A percentile compares a stretch with the other conserved stretches of the same genome.
Conservation (phyloP, 768 basidiomycete genomes). For the Russula sp. region DNA sequence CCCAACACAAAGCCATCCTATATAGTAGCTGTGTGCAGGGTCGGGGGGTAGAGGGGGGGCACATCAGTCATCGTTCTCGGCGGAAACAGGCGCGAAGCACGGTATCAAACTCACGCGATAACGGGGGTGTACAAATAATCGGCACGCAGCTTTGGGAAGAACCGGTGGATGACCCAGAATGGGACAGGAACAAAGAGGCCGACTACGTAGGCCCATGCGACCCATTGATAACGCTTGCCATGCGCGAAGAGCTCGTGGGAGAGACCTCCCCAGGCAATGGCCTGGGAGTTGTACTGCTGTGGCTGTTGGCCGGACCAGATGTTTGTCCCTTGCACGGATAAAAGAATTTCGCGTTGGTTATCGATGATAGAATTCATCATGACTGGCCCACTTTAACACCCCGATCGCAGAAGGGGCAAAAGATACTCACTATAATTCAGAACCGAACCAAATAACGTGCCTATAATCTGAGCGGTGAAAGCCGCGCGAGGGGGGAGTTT, state of each 20-base stretch:
- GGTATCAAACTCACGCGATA: constrained; percentile 33
- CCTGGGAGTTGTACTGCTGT: constrained; percentile 47
- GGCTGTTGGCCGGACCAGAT: constrained; percentile 45
- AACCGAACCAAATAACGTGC: constrained; percentile 41
- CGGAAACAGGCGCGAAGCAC: constrained; percentile 34
- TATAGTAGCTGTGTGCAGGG: constrained; percentile 34
- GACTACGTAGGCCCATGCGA: constrained; percentile 42
- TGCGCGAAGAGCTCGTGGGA: constrained; percentile 20
- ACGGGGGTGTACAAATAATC: constrained; percentile 46
- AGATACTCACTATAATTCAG: constrained; percentile 31
- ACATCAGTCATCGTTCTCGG: not conserved
- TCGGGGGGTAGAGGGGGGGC: not conserved
- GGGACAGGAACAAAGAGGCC: constrained; percentile 48
- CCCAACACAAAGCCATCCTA: constrained; percentile 45
- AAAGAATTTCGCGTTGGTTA: constrained; percentile 43
- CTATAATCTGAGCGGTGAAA: constrained; percentile 44
- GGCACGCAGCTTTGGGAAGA: constrained; percentile 40
- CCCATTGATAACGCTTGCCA: constrained; percentile 39
- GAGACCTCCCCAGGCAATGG: constrained; percentile 45
- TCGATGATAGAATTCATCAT: constrained; percentile 56
- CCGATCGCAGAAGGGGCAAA: not conserved
- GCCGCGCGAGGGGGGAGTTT: constrained; percentile 46
- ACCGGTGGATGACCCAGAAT: constrained; percentile 44
- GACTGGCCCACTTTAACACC: constrained; percentile 27
- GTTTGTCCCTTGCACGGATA: constrained; percentile 52